These are phyloP conservation scores for Polychaeton citri DNA, from an alignment of 2,329 filamentous ascomycete species.

Conservation along the genomic window DNA sequence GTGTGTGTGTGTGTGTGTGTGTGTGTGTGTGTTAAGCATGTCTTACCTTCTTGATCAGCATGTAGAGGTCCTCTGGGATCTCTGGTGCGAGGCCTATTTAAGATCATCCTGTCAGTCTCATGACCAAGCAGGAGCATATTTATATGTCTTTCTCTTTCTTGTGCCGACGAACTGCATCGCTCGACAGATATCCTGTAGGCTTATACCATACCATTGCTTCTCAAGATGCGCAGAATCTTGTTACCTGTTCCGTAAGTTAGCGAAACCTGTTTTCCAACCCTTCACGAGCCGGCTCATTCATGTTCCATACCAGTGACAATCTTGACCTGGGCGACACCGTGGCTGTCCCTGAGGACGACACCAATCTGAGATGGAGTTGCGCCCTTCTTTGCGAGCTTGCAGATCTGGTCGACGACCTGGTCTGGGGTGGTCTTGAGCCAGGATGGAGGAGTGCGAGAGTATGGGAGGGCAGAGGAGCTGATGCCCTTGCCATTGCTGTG, in stretches of 20 bases:
- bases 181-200: too few relatives aligned
- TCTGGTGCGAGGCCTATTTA: slow-evolving; percentile 89
- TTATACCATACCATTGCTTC: slow-evolving; percentile 74
- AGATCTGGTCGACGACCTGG: slow-evolving; percentile 98
- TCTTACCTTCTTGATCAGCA: slow-evolving; percentile 98
- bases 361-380: slow-evolving; percentile 97
- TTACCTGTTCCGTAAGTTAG: slow-evolving; percentile 50
- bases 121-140: slow-evolving; percentile 30
- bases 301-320: slow-evolving; percentile 71
- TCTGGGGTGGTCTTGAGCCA: slow-evolving; percentile 99
- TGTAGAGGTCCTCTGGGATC: slow-evolving; percentile 98
- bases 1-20: slow-evolving; percentile 1
- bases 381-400: slow-evolving; percentile 98
- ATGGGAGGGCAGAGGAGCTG: slow-evolving; percentile 86
- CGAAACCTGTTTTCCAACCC: slow-evolving; percentile 1
- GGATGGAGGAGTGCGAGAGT: slow-evolving; percentile 81
- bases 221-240: slow-evolving; percentile 99
- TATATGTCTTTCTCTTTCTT: slow-evolving; percentile 12
- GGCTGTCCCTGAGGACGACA: slow-evolving; percentile 94
- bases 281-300: not conserved
- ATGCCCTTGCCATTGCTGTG: slow-evolving; percentile 99
- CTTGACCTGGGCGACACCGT: slow-evolving; percentile 97
- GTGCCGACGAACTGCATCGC: not conserved
- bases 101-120: slow-evolving; percentile 29
- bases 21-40: not conserved